Evolutionary conservation across 2,329 filamentous ascomycete species (phyloP).

Genomic region (Curvularia verruculosa): DNA sequence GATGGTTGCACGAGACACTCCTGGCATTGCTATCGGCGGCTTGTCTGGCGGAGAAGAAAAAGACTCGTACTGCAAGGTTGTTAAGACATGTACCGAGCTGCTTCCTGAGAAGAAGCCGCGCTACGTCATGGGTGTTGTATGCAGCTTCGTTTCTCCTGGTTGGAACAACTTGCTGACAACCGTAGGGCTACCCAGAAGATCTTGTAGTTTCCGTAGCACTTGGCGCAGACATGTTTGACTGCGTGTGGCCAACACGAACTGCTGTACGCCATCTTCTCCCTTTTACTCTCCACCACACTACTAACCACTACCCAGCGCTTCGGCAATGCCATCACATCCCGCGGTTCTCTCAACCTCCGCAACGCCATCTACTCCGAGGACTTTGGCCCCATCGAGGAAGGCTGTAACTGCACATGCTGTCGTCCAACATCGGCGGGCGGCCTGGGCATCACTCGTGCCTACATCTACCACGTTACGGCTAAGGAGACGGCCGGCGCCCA

Average conservation of each 20-base stretch:
- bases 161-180: slow-evolving; percentile 23
- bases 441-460: slow-evolving; percentile 83
- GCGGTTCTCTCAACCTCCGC: slow-evolving; percentile 83
- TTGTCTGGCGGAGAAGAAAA: slow-evolving; percentile 96
- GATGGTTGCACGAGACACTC: slow-evolving; percentile 90
- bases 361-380: slow-evolving; percentile 77
- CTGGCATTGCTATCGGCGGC: slow-evolving; percentile 94
- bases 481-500: slow-evolving; percentile 95
- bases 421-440: slow-evolving; percentile 68
- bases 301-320: slow-evolving; percentile 64
- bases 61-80: slow-evolving; percentile 87
- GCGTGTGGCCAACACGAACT: slow-evolving; percentile 96
- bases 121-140: slow-evolving; percentile 95
- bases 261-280: slow-evolving; percentile 59
- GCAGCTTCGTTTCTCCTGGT: slow-evolving; percentile 20
- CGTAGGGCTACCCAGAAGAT: slow-evolving; percentile 88
- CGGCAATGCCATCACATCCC: slow-evolving; percentile 85
- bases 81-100: slow-evolving; percentile 81
- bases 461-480: slow-evolving; percentile 85
- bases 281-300: not conserved
- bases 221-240: slow-evolving; percentile 99
- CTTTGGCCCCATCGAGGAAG: slow-evolving; percentile 82
- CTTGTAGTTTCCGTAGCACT: slow-evolving; percentile 90
- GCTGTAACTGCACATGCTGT: slow-evolving; percentile 82
- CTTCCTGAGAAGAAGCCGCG: slow-evolving; percentile 91